A percentile compares a stretch with the other conserved stretches of the same genome.
These are phyloP conservation scores for Tubosaeta sp. DNA, from an alignment of 768 basidiomycete genomes.

Conservation along the genomic window DNA sequence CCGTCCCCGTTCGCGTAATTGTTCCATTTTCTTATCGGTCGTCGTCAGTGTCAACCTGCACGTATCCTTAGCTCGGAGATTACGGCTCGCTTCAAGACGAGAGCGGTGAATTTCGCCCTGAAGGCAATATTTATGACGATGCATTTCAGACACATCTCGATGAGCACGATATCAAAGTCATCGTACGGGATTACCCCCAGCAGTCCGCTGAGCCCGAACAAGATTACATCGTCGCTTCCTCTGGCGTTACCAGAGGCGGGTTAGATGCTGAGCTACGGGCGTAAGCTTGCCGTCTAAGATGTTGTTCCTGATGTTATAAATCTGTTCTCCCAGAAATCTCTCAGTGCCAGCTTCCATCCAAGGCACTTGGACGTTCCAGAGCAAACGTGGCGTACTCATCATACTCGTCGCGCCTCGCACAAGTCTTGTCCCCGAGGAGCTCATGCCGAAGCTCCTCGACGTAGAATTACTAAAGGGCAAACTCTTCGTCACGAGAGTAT, in stretches of 20 bases:
- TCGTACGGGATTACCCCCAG: conserved; percentile 1
- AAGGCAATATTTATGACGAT: conserved; percentile 27
- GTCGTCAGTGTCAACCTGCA: background rate
- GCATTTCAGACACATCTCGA: conserved; percentile 5
- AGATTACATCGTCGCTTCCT: conserved; percentile 17
- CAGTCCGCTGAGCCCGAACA: conserved; percentile 8
- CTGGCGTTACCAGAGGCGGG: conserved; percentile 14
- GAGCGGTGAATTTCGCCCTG: conserved; percentile 3
- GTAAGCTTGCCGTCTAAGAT: background rate
- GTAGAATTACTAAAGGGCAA: conserved; percentile 15
- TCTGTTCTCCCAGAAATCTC: background rate
- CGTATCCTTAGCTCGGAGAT: conserved; percentile 22
- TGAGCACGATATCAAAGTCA: background rate
- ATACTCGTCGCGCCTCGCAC: conserved; percentile 26
- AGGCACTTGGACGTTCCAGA: conserved; percentile 26
- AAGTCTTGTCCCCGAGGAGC: conserved; percentile 8
- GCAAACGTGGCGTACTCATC: conserved; percentile 27
- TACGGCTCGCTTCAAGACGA: conserved; percentile 27
- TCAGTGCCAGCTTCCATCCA: conserved; percentile 26
- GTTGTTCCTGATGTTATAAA: too few species aligned
- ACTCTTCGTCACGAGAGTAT: conserved; percentile 20
- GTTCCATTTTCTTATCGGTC: background rate
- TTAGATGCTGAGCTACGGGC: conserved; percentile 5
- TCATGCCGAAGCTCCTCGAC: conserved; percentile 1
- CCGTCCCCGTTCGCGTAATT: conserved; percentile 22